phyloP scores from a whole-genome alignment of 2,329 filamentous ascomycete species.

The Aspergillus spinulosporus region DNA sequence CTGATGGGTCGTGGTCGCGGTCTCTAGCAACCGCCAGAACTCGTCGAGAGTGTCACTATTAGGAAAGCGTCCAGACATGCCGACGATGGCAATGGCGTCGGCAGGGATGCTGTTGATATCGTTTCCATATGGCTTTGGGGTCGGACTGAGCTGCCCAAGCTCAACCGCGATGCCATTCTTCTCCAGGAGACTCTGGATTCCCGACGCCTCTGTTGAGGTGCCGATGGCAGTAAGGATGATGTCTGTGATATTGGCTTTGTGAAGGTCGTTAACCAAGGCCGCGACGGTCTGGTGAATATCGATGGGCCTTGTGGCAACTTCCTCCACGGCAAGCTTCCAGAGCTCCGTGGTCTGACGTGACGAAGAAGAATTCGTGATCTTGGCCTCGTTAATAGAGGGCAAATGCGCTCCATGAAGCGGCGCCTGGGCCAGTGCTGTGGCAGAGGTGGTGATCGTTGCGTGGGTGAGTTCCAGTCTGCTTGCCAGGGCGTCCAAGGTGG shows the following conservation, averaged over 20 bases:
- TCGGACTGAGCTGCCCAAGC: not conserved
- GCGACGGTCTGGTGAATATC: not conserved
- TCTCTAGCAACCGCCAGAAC: conserved; percentile 9
- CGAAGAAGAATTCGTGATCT: not conserved
- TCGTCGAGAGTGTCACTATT: conserved; percentile 5
- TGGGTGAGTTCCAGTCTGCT: not conserved
- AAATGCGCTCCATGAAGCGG: not conserved
- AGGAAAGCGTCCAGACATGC: conserved; percentile 18
- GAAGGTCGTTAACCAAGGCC: not conserved
- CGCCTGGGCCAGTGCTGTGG: not conserved
- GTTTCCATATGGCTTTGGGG: not conserved
- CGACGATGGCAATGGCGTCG: conserved; percentile 8
- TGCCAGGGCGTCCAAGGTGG: not conserved
- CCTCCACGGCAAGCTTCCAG: not conserved
- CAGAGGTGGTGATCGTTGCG: not conserved
- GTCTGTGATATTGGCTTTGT: not conserved
- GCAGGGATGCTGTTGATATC: not conserved
- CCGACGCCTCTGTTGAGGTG: not conserved
- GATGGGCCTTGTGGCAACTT: not conserved
- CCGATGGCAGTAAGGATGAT: not conserved
- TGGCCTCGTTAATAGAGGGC: not conserved
- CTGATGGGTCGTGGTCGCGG: conserved; percentile 51
- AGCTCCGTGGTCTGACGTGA: not conserved
- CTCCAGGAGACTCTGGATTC: not conserved
- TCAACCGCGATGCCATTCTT: not conserved